Conservation (phyloP, 2,329 filamentous ascomycete genomes). For the Monosporascus sp. region DNA sequence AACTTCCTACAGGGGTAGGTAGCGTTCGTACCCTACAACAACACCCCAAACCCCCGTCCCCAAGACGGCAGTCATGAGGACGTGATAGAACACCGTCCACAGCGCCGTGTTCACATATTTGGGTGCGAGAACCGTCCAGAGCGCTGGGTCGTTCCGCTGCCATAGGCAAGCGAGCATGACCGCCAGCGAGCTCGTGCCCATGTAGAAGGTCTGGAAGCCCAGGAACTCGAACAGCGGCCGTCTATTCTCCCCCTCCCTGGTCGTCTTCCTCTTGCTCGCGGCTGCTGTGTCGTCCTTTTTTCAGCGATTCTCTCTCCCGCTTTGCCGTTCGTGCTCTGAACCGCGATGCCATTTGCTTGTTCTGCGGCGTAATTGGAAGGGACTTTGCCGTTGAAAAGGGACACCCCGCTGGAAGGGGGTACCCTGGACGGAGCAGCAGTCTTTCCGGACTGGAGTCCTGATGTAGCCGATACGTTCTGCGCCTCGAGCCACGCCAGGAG, state of each 20-base stretch:
- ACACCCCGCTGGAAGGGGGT: no score
- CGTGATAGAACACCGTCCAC: constrained; percentile 4
- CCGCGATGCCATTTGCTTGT: no score
- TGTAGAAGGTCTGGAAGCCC: constrained; percentile 4
- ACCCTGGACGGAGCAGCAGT: neutral
- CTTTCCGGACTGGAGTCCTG: no score
- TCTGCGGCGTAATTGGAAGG: no score
- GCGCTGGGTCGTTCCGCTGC: neutral
- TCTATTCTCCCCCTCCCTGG: no score
- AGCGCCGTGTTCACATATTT: constrained; percentile 4
- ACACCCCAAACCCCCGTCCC: constrained; percentile 1
- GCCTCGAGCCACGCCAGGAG: neutral
- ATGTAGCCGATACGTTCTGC: neutral
- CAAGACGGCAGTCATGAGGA: neutral
- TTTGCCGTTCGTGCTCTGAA: no score
- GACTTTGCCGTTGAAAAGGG: no score
- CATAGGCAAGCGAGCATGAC: constrained; percentile 4
- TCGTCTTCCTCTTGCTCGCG: no score
- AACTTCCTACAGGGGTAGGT: no score
- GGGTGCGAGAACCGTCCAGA: constrained; percentile 5
- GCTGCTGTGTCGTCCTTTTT: no score
- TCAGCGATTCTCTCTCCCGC: no score
- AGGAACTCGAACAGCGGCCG: constrained; percentile 1
- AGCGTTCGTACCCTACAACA: neutral
- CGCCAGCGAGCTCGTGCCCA: constrained; percentile 3